Evolutionary conservation across 1,139 yeast species (phyloP).

Genomic region (Nadsonia starkeyi-henricii): DNA sequence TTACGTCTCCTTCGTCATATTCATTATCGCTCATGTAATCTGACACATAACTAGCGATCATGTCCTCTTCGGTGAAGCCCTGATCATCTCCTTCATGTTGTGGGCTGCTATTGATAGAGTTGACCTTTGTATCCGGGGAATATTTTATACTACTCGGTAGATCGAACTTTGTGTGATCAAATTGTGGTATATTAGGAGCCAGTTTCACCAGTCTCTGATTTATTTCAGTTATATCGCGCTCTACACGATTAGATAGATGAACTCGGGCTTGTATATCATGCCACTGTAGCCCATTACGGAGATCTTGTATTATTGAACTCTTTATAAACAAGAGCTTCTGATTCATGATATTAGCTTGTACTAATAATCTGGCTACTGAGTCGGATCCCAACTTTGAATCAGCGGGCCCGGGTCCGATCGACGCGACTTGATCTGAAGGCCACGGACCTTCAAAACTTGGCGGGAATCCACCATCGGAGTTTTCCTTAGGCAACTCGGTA

Average conservation of each 20-base stretch:
- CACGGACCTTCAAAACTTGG: too few species aligned
- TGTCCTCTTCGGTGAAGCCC: too few species aligned
- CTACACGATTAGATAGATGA: background rate
- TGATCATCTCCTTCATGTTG: too few species aligned
- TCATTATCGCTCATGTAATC: slow-evolving; percentile 1
- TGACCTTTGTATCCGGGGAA: too few species aligned
- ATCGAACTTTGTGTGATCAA: background rate
- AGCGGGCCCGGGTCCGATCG: too few species aligned
- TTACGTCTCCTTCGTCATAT: background rate
- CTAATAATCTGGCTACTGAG: background rate
- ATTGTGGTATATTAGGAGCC: background rate
- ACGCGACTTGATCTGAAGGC: too few species aligned
- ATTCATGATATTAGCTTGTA: background rate
- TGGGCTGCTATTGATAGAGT: too few species aligned
- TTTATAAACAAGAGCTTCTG: background rate
- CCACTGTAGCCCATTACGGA: background rate
- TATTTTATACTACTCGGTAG: background rate
- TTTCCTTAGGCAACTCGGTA: too few species aligned
- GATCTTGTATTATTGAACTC: background rate
- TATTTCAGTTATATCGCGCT: background rate
- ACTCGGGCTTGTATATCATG: background rate
- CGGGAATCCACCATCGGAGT: too few species aligned
- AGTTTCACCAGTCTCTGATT: background rate
- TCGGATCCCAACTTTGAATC: background rate
- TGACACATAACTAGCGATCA: background rate